Evolutionary conservation across 345 rosid species (phyloP), one percentile per base, ranked within the genome.

Genomic region (Camelina sativa): DNA sequence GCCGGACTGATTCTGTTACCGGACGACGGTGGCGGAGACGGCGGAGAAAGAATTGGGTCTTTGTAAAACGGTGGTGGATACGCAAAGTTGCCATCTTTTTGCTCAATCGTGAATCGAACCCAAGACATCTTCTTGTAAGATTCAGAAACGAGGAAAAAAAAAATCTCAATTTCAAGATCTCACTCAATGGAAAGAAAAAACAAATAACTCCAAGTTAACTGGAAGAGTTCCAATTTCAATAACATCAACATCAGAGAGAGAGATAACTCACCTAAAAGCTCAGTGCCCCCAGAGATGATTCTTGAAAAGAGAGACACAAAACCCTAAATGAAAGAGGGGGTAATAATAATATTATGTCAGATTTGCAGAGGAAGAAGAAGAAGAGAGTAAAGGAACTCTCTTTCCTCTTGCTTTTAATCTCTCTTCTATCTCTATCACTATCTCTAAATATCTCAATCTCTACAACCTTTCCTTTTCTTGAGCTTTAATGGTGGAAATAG

Each of bases 1-100:
- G 97, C 91, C 10, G 97, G 97, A 67, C 97, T 91, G 28, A 89
- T 91, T 79, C 78, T 83, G 65, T 86, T 72, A 28, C 95, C 91
- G 43, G 73, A 65, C 1, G 76, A 41, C 11, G 64, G 28, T 2
- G 28, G 30, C 11, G 92, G 58, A 4, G 85, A 25, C 1, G 86
- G 47, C 32, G 88, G 53, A 15, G 85, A 32, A 16, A 80, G 75
- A 69, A 80, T 46, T 20, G 92, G 69, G 54, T 79, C 87, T 78
- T 63, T 81, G 23, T 71, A 85, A 53, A 76, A 83, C 81, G 84
- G 88, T 65, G 90, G 88, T 59, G 90, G 86, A 64, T 83, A 82
- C 6, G 82, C 64, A 72, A 82, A 80, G 81, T 37, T 67, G 15
- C 84, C 93, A 75, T 86, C 88, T 69, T 82, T 86, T 77, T 76